phyloP scores from a whole-genome alignment of 345 rosid species.

The Zanthoxylum bungeanum region DNA sequence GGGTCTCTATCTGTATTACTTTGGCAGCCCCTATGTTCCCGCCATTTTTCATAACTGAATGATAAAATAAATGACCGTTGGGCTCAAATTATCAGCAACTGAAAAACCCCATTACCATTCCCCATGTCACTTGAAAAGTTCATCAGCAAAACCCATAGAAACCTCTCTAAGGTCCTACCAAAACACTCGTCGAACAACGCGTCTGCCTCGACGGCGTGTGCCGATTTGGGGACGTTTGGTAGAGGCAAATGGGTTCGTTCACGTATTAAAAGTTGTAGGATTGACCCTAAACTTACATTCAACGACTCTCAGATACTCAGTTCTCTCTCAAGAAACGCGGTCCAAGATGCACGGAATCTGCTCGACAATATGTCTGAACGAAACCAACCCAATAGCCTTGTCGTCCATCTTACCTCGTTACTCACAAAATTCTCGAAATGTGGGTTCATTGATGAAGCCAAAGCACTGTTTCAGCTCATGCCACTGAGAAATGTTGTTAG shows the following conservation, averaged over 20 bases:
- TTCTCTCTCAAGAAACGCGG: slow-evolving; percentile 26
- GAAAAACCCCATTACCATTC: neutral
- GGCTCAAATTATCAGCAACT: slow-evolving; percentile 9
- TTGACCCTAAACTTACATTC: slow-evolving; percentile 18
- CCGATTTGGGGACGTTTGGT: slow-evolving; percentile 39
- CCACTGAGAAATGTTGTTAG: slow-evolving; percentile 50
- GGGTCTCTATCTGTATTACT: neutral
- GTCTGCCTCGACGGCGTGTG: slow-evolving; percentile 50
- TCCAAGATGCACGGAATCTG: slow-evolving; percentile 48
- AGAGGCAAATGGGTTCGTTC: slow-evolving; percentile 48
- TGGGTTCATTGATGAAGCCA: slow-evolving; percentile 55
- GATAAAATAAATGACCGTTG: slow-evolving; percentile 18
- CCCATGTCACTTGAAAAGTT: slow-evolving; percentile 37
- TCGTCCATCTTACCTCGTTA: slow-evolving; percentile 53
- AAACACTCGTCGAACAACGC: slow-evolving; percentile 36
- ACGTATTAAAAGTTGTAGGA: slow-evolving; percentile 2
- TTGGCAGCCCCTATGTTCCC: neutral
- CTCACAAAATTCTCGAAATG: slow-evolving; percentile 38
- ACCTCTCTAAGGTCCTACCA: slow-evolving; percentile 40
- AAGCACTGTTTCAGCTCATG: slow-evolving; percentile 48
- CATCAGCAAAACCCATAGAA: slow-evolving; percentile 35
- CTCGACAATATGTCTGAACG: slow-evolving; percentile 45
- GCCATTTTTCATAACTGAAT: neutral
- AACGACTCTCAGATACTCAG: slow-evolving; percentile 37
- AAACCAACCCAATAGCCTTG: slow-evolving; percentile 27